These are phyloP conservation scores for Cudoniella acicularis DNA, from an alignment of 495 filamentous ascomycete species.

Conservation along the genomic window DNA sequence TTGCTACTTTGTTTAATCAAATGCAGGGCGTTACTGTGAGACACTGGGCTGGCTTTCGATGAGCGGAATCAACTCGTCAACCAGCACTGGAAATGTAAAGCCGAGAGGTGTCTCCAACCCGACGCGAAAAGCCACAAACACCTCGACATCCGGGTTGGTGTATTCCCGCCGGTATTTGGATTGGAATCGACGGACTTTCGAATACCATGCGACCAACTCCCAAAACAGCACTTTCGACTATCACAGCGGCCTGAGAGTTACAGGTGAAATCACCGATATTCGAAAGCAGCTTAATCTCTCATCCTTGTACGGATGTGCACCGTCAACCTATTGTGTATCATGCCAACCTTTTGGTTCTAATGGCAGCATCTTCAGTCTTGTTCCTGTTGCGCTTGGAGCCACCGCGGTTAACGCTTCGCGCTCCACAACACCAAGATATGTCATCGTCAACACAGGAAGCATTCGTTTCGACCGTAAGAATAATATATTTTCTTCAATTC, in stretches of 20 bases:
- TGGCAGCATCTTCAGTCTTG: slow-evolving; percentile 65
- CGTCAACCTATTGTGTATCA: slow-evolving; percentile 63
- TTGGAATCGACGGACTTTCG: slow-evolving; percentile 75
- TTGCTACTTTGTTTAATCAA: not conserved
- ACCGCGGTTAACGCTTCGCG: slow-evolving; percentile 46
- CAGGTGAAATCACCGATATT: slow-evolving; percentile 58
- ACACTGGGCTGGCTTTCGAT: slow-evolving; percentile 84
- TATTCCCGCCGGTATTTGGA: slow-evolving; percentile 79
- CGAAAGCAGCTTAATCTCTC: slow-evolving; percentile 62
- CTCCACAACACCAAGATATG: slow-evolving; percentile 50
- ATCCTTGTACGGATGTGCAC: slow-evolving; percentile 66
- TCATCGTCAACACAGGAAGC: slow-evolving; percentile 73
- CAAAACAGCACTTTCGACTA: slow-evolving; percentile 63
- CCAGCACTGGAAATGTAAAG: slow-evolving; percentile 5
- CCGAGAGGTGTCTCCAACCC: slow-evolving; percentile 15
- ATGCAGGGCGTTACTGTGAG: slow-evolving; percentile 70
- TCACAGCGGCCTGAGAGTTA: slow-evolving; percentile 59
- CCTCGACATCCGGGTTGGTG: slow-evolving; percentile 31
- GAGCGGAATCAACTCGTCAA: slow-evolving; percentile 48
- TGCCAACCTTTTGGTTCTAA: slow-evolving; percentile 57
- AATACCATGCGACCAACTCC: slow-evolving; percentile 62
- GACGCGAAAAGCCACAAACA: slow-evolving; percentile 34
- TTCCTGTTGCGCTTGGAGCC: slow-evolving; percentile 56
- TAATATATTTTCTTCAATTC: too few relatives aligned
- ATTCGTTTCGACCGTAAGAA: slow-evolving; percentile 82